These are phyloP conservation scores for Apiotrichum porosum DNA, from an alignment of 1,284 basidiomycete species.

Conservation along the genomic window DNA sequence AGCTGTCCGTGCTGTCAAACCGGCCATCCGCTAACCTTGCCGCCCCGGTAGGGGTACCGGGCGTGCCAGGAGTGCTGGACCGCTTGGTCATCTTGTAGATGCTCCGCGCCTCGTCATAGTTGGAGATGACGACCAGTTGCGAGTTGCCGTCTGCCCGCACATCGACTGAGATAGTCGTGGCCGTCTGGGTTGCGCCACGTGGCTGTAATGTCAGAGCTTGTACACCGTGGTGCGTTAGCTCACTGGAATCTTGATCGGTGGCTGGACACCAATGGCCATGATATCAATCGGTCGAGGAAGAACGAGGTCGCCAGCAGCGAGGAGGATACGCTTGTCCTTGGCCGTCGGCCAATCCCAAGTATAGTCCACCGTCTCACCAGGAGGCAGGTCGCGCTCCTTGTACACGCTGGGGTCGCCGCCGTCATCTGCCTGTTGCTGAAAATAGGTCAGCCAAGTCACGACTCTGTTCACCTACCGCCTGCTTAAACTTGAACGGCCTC, in stretches of 20 bases:
- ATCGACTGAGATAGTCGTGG: constrained; percentile 75
- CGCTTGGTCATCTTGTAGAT: constrained; percentile 72
- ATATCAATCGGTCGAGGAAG: constrained; percentile 77
- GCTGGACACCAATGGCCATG: constrained; percentile 90
- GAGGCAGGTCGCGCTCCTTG: constrained; percentile 20
- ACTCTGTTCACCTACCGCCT: too few relatives aligned
- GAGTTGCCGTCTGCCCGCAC: constrained; percentile 84
- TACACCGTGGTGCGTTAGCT: background rate
- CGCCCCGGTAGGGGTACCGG: background rate
- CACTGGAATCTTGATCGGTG: constrained; percentile 74
- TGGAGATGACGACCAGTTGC: constrained; percentile 81
- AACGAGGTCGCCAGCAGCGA: constrained; percentile 57
- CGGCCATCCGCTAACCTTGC: too few relatives aligned
- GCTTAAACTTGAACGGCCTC: constrained; percentile 65
- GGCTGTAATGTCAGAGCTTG: constrained; percentile 9
- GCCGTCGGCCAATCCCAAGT: constrained; percentile 94
- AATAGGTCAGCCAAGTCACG: constrained; percentile 57
- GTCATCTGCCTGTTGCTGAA: constrained; percentile 22
- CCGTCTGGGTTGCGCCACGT: constrained; percentile 44
- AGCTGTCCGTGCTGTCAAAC: constrained; percentile 20
- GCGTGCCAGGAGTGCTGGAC: constrained; percentile 25
- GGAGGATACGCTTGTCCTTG: constrained; percentile 70
- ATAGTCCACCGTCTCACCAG: constrained; percentile 53
- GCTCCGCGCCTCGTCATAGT: constrained; percentile 80
- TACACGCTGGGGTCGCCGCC: constrained; percentile 49